Base-by-base conservation (phyloP, 306 rosid genomes). In the Cajanus cajan region DNA sequence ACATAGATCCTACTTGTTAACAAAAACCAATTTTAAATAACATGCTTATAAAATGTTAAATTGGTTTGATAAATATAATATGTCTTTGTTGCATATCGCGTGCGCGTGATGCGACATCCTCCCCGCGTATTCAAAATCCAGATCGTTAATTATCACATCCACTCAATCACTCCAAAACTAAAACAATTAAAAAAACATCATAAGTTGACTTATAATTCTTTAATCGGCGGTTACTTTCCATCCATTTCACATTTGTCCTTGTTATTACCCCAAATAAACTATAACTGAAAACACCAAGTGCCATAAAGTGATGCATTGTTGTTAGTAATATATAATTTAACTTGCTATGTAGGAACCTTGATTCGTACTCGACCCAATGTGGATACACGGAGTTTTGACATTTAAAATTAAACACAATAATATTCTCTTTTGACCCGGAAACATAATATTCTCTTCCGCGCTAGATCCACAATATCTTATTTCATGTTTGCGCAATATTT, bases 331-430 rank as follows among this genome's bases (percentile, higher is more conserved):
- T 28, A 24, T 57, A 22, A 4, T 10, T 59, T 59, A 11, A 14
- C 14, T 61, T 0, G 13, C 22, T 6, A 4, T 64, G 3, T 64
- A 4, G 18, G 18, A 31, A 2, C 4, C 39, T 65, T 37, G 36
- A 3, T 64, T 41, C 31, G 28, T 65, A 34, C 48, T 36, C 45
- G 13, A 52, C 6, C 22, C 22, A 52, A 36, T 6, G 13, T 33
- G 51, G 15, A 72, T 9, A 72, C 77, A 19, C 77, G 77, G 66
- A 19, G 66, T 72, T 59, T 72, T n/a, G 51, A 72, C 50, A 21
- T 52, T 68, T n/a, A 72, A 47, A 52, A n/a, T n/a, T n/a, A n/a
- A n/a, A n/a, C n/a, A n/a, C n/a, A n/a, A n/a, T n/a, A n/a, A n/a
- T n/a, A n/a, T n/a, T n/a, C n/a, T n/a, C n/a, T n/a, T n/a, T n/a